Base-by-base conservation (phyloP, 495 filamentous ascomycete genomes). In the Haplographium delicatum region DNA sequence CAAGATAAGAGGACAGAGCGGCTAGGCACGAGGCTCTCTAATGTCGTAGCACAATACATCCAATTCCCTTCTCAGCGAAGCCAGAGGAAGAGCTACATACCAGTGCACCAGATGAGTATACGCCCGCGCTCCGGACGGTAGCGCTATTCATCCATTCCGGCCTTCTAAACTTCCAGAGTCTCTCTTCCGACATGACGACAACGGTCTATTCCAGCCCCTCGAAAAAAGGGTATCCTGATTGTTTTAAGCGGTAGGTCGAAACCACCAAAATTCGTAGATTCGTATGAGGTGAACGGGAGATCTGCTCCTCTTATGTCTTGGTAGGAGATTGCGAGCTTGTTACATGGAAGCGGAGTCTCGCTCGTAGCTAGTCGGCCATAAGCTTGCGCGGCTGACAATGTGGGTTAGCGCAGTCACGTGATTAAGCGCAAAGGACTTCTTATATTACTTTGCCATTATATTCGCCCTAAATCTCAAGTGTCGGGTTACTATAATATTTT, bases 81-180 rank as follows among this genome's bases (percentile, higher is more conserved):
- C n/a, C 5, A n/a, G 5, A 22, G 5, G 0, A 11, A 26, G 5
- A 23, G 5, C 11, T 15, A 72, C 80, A 61, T 79, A 96, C 91
- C 69, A 96, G 67, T 47, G 86, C 89, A 62, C 91, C 91, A 44
- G 91, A 84, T 27, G 74, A 62, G 72, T 95, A 95, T 63, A 96
- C 88, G 62, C 91, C 88, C 56, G 79, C 79, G 61, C 80, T 93
- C 51, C 91, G 81, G 56, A 85, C 82, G 66, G 83, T 83, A 26
- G 84, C 78, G 72, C 83, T 93, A 66, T 93, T 95, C 38, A 96
- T 72, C 91, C 91, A 96, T 70, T 88, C 82, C 9, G 86, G 86
- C 75, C 79, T 85, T 58, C 79, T 69, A 66, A 87, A 89, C 64
- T 86, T 86, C 70, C 81, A 90, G 62, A 90, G 80, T 24, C 83